Evolutionary conservation across 495 filamentous ascomycete genomes (phyloP).

Genomic region (Neurospora sp.): DNA sequence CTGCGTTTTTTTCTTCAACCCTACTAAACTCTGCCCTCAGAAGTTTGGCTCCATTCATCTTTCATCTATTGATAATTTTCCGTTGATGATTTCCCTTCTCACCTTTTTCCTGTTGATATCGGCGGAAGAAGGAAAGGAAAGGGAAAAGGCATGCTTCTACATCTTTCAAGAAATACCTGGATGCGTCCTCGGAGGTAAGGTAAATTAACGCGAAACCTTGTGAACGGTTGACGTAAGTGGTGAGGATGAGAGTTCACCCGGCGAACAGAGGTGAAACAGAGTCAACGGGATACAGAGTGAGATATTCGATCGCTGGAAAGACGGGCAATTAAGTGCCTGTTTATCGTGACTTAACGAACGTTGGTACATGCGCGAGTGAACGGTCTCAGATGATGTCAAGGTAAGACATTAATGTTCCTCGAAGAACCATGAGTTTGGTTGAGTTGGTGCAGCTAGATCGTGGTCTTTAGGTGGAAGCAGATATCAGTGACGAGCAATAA

Average conservation of each 20-base stretch:
- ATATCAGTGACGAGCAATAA: not conserved
- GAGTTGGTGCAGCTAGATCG: not conserved
- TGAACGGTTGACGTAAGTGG: not conserved
- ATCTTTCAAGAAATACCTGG: too few species aligned
- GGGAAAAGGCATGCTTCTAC: too few species aligned
- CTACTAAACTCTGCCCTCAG: too few species aligned
- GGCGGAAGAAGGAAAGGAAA: too few species aligned
- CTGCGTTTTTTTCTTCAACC: too few species aligned
- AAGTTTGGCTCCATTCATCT: too few species aligned
- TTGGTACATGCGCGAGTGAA: not conserved
- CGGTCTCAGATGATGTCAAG: not conserved
- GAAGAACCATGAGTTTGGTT: not conserved
- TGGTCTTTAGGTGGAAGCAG: not conserved
- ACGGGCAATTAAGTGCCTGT: too few species aligned
- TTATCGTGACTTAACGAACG: not conserved
- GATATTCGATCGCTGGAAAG: not conserved
- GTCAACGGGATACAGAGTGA: not conserved
- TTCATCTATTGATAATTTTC: too few species aligned
- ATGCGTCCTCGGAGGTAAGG: not conserved
- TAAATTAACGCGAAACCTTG: not conserved
- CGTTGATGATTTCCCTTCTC: too few species aligned
- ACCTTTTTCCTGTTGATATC: too few species aligned
- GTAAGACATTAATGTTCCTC: not conserved
- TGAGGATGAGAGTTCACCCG: not conserved
- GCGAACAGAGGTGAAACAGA: not conserved